phyloP scores from a whole-genome alignment of 2,329 filamentous ascomycete species.

The Ophiobolus disseminans region DNA sequence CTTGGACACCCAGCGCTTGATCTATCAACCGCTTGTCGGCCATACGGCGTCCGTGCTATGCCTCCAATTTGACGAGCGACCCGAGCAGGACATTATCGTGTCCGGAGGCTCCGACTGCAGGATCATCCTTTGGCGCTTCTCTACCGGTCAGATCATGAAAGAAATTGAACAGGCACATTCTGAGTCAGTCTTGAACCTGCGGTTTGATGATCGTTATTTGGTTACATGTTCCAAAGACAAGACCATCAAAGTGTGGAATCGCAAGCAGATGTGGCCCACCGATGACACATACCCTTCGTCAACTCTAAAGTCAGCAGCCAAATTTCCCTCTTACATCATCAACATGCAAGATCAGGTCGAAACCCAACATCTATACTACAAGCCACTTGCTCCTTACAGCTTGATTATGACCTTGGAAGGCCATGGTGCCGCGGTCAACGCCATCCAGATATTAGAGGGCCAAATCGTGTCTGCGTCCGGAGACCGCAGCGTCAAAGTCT shows the following conservation, averaged over 20 bases:
- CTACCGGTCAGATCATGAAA: constrained; percentile 82
- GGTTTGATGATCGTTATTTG: constrained; percentile 88
- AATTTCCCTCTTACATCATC: constrained; percentile 62
- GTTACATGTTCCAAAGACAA: constrained; percentile 98
- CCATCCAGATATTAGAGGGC: constrained; percentile 84
- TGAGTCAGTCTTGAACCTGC: constrained; percentile 92
- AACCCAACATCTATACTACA: constrained; percentile 53
- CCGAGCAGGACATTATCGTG: constrained; percentile 89
- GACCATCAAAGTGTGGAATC: constrained; percentile 95
- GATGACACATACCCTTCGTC: constrained; percentile 49
- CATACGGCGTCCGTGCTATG: constrained; percentile 90
- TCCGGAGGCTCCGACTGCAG: constrained; percentile 93
- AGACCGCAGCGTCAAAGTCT: constrained; percentile 91
- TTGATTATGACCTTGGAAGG: constrained; percentile 82
- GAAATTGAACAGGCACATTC: constrained; percentile 77
- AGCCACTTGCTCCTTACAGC: constrained; percentile 71
- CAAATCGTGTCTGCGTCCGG: constrained; percentile 95
- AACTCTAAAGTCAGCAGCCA: constrained; percentile 52
- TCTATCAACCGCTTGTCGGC: constrained; percentile 73
- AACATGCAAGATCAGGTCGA: constrained; percentile 54
- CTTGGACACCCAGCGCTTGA: constrained; percentile 78
- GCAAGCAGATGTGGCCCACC: constrained; percentile 57
- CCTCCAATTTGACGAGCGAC: constrained; percentile 89
- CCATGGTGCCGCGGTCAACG: constrained; percentile 91
- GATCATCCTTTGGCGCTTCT: constrained; percentile 92